Percentiles rank a stretch among this genome's conserved stretches.
These are phyloP conservation scores for Hanseniaspora clermontiae DNA, from an alignment of 805 yeast genomes.

Conservation along the genomic window DNA sequence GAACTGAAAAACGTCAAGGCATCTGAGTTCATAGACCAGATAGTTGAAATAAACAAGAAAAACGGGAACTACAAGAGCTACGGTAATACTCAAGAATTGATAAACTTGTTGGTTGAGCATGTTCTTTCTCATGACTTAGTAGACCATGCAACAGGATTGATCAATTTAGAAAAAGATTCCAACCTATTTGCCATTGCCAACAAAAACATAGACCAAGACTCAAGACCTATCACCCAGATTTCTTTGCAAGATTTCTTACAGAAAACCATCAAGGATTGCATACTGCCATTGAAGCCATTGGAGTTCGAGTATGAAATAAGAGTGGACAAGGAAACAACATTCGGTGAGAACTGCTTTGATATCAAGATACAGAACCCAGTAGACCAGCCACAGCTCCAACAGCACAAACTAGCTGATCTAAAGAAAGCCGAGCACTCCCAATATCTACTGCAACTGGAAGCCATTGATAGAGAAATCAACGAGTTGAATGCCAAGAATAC, in stretches of 20 bases:
- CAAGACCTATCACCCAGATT: background rate
- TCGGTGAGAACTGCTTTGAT: slow-evolving; percentile 73
- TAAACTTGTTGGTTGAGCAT: slow-evolving; percentile 70
- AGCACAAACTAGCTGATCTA: slow-evolving; percentile 27
- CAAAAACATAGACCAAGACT: background rate
- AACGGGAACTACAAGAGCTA: slow-evolving; percentile 45
- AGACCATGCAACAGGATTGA: slow-evolving; percentile 3
- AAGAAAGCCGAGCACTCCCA: background rate
- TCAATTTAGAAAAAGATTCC: background rate
- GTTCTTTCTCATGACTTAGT: slow-evolving; percentile 49
- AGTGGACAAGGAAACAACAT: slow-evolving; percentile 63
- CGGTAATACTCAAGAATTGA: slow-evolving; percentile 75
- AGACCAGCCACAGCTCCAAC: background rate
- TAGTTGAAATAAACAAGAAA: slow-evolving; percentile 44
- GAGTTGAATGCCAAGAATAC: slow-evolving; percentile 34
- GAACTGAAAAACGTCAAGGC: slow-evolving; percentile 65
- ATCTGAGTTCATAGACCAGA: slow-evolving; percentile 44
- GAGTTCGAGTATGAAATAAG: slow-evolving; percentile 59
- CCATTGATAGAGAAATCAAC: slow-evolving; percentile 31
- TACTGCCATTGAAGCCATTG: slow-evolving; percentile 70
- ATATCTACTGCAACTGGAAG: background rate
- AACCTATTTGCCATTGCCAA: background rate
- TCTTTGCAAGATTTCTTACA: slow-evolving; percentile 54
- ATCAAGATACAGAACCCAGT: slow-evolving; percentile 41
- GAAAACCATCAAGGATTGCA: slow-evolving; percentile 46